Evolutionary conservation across 257 asterid genomes (phyloP), one percentile per base, ranked within the genome.

Genomic region (Solanum chilense): DNA sequence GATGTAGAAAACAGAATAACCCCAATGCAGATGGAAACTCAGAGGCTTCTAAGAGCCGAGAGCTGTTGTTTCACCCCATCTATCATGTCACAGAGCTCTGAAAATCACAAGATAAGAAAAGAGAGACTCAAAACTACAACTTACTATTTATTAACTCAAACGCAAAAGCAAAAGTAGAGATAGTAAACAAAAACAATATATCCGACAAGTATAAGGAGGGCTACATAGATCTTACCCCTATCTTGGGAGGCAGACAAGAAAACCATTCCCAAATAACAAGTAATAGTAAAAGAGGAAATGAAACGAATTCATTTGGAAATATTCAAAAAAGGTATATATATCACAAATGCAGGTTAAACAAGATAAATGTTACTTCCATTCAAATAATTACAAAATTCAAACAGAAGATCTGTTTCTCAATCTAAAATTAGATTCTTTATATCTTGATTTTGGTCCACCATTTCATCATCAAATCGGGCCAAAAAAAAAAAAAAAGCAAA

Each of bases 31-130:
- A 90, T 10, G 81, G 81, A 70, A 87, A 70, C 75, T 58, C 86
- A 85, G 76, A 66, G 88, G 62, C 80, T 6, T 76, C 74, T 84
- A 83, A 82, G 85, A 82, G 27, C 27, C 86, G 73, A 85, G 87
- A 84, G 85, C 88, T 86, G 86, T 45, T 76, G 29, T 69, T 62
- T 78, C 84, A 71, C 74, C 90, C 82, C 97, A 93, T 93, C 93
- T 89, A 90, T 91, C 94, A 33, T 33, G 35, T 33, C 35, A 3
- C 83, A 41, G 76, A 85, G 70, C 85, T 86, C 94, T 91, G 93
- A 73, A 86, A 37, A 77, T 77, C 62, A 77, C 39, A n/a, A 77
- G 83, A 52, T 77, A 77, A 23, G 62, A n/a, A 77, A 37, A 77
- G 15, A 23, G 83, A 42, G 11, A 52, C 15, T 75, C 82, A 41